Evolutionary conservation across 768 basidiomycete genomes (phyloP).

Genomic region (Boletus reticuloceps): DNA sequence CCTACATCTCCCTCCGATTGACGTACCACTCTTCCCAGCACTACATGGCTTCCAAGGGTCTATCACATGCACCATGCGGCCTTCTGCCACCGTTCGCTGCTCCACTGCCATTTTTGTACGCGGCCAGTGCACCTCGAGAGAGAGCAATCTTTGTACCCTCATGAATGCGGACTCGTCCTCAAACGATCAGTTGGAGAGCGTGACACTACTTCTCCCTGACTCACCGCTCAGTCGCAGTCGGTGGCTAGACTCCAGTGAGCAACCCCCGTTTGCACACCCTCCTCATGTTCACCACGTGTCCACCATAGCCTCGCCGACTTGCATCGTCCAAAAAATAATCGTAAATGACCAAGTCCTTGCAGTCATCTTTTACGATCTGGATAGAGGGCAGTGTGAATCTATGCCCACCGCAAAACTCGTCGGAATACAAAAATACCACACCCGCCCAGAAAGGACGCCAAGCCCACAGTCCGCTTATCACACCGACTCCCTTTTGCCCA

Average conservation of each 20-base stretch:
- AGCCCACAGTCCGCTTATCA: constrained; percentile 28
- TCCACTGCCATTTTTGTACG: constrained; percentile 58
- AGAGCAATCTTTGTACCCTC: constrained; percentile 41
- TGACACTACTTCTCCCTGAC: constrained; percentile 62
- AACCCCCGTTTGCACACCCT: constrained; percentile 2
- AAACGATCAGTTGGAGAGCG: constrained; percentile 44
- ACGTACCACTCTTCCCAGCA: constrained; percentile 51
- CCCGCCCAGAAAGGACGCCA: constrained; percentile 29
- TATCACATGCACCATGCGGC: constrained; percentile 52
- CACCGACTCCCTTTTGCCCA: constrained; percentile 29
- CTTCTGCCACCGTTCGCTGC: constrained; percentile 57
- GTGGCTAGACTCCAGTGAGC: constrained; percentile 69
- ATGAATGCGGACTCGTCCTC: constrained; percentile 45
- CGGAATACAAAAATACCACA: constrained; percentile 44
- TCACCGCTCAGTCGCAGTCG: constrained; percentile 63
- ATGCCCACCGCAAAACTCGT: constrained; percentile 62
- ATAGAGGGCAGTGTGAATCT: constrained; percentile 48
- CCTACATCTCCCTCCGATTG: constrained; percentile 54
- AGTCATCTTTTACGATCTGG: constrained; percentile 65
- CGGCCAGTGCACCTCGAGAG: constrained; percentile 50
- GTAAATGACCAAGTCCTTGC: constrained; percentile 63
- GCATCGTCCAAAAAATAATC: constrained; percentile 67
- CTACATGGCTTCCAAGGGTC: constrained; percentile 63
- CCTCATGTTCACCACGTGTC: constrained; percentile 33
- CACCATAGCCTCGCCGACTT: constrained; percentile 46